Percentiles rank a stretch among this genome's conserved stretches.
These are phyloP conservation scores for Grosmannia huntii DNA, from an alignment of 2,329 filamentous ascomycete genomes.

Conservation along the genomic window DNA sequence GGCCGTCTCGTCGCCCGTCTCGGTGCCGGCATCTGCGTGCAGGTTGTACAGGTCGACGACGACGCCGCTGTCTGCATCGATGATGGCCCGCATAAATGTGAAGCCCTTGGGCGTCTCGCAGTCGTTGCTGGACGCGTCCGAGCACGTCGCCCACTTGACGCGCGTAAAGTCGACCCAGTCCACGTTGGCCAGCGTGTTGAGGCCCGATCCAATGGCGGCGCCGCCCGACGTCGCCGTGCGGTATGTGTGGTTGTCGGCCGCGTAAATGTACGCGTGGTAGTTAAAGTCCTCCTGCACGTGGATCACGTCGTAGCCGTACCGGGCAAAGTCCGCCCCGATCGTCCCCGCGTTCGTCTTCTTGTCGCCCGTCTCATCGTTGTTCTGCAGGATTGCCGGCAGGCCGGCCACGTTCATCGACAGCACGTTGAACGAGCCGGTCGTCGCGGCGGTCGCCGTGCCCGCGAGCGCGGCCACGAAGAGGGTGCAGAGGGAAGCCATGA, in stretches of 20 bases:
- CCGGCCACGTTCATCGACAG: slow-evolving; percentile 49
- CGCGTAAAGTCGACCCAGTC: slow-evolving; percentile 42
- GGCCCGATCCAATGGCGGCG: slow-evolving; percentile 47
- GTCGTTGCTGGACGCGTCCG: slow-evolving; percentile 39
- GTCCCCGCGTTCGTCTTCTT: slow-evolving; percentile 42
- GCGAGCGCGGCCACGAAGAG: not conserved
- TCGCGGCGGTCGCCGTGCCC: not conserved
- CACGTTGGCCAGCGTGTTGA: slow-evolving; percentile 51
- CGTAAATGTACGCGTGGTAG: slow-evolving; percentile 52
- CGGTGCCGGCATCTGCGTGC: slow-evolving; percentile 49
- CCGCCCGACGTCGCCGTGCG: slow-evolving; percentile 54
- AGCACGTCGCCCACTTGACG: slow-evolving; percentile 47
- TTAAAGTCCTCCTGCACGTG: slow-evolving; percentile 60
- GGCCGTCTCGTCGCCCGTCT: slow-evolving; percentile 37
- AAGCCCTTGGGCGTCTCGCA: slow-evolving; percentile 60
- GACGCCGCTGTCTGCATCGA: slow-evolving; percentile 35
- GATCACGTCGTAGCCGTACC: slow-evolving; percentile 48
- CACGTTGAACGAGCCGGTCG: slow-evolving; percentile 31
- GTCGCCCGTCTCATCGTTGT: slow-evolving; percentile 48
- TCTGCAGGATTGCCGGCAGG: slow-evolving; percentile 41
- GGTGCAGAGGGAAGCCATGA: not conserved
- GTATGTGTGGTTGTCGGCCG: slow-evolving; percentile 43
- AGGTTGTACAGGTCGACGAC: slow-evolving; percentile 55
- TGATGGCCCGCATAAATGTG: slow-evolving; percentile 44
- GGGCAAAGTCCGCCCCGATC: slow-evolving; percentile 43